These are phyloP conservation scores for Geranium incanum DNA, from an alignment of 441 rosid species.

Conservation along the genomic window DNA sequence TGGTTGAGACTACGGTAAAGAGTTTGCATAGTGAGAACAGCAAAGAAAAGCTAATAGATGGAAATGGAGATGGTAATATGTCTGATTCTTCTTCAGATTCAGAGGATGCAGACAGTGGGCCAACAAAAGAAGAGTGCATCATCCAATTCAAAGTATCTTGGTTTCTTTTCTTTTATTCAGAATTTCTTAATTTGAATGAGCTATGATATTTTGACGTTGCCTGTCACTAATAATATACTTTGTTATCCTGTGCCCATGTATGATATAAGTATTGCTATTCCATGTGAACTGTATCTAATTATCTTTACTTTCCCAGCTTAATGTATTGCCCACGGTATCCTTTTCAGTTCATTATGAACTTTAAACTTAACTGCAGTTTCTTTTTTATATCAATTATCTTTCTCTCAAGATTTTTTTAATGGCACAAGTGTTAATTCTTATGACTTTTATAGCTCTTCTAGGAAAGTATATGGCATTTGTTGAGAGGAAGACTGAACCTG, in stretches of 20 bases:
- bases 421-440: not conserved
- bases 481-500: not conserved
- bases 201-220: not conserved
- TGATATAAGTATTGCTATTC: not conserved
- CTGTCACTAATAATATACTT: not conserved
- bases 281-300: not conserved
- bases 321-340: not conserved
- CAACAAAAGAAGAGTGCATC: conserved; percentile 76
- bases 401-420: too few relatives aligned
- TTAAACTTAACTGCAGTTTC: too few relatives aligned
- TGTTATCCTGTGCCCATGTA: not conserved
- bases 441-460: not conserved
- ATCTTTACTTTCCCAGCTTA: not conserved
- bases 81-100: conserved; percentile 94
- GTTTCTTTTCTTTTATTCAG: conserved; percentile 16
- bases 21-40: conserved; percentile 54
- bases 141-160: conserved; percentile 70
- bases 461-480: not conserved
- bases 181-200: not conserved
- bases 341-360: too few relatives aligned
- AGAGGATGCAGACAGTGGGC: conserved; percentile 82
- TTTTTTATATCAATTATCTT: too few relatives aligned
- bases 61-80: conserved; percentile 53
- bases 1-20: conserved; percentile 50
- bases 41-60: conserved; percentile 64